Conservation (phyloP, 2,329 filamentous ascomycete genomes). For the Colletotrichum magnum region DNA sequence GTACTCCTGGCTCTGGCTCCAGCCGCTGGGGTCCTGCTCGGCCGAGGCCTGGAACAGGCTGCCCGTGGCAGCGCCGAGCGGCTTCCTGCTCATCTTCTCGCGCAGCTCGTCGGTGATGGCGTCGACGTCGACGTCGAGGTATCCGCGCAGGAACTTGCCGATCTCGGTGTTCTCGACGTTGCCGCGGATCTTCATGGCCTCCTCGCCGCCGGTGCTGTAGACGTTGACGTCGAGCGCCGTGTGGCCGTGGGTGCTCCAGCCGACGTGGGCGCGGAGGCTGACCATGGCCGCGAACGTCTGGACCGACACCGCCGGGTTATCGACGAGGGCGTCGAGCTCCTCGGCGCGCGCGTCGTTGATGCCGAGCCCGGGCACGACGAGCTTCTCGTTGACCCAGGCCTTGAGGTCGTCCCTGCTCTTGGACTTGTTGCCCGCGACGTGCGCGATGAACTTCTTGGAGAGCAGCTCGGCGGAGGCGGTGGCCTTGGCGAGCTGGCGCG, state of each 20-base stretch:
- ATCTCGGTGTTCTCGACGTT: constrained; percentile 98
- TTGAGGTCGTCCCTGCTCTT: constrained; percentile 59
- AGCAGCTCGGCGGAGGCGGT: constrained; percentile 85
- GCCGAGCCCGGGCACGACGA: constrained; percentile 81
- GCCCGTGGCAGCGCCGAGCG: constrained; percentile 27
- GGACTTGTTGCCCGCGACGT: constrained; percentile 62
- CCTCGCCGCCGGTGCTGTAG: constrained; percentile 81
- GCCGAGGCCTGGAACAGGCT: background rate
- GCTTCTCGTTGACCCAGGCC: constrained; percentile 76
- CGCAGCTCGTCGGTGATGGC: constrained; percentile 82
- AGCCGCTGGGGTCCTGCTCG: constrained; percentile 17
- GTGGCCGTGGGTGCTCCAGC: constrained; percentile 96
- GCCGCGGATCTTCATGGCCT: constrained; percentile 76
- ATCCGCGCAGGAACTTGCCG: constrained; percentile 83
- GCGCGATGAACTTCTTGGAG: constrained; percentile 70
- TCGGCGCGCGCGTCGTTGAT: constrained; percentile 79
- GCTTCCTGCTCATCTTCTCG: constrained; percentile 60
- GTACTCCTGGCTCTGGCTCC: constrained; percentile 30
- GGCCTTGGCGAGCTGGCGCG: constrained; percentile 79
- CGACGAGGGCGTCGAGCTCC: constrained; percentile 78
- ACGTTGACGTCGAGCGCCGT: constrained; percentile 96
- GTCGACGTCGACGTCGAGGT: constrained; percentile 84
- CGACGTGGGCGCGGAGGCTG: constrained; percentile 87
- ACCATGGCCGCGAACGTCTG: constrained; percentile 85
- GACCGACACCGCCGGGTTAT: constrained; percentile 67